Evolutionary conservation across 2,329 filamentous ascomycete genomes (phyloP).

Genomic region (Rhinocladiella mackenziei): DNA sequence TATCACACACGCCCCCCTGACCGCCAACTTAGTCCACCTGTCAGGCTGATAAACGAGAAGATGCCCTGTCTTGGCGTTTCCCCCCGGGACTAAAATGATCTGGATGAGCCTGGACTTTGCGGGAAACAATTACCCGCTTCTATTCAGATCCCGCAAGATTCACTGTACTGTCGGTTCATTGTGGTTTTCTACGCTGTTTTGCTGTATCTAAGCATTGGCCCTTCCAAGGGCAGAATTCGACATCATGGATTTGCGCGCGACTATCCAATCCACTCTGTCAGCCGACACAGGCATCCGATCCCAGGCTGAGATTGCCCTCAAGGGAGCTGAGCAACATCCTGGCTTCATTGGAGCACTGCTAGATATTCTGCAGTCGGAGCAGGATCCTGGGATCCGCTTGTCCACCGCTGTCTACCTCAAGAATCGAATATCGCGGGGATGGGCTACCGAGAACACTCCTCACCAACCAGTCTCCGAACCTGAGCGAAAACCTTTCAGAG

Average conservation of each 20-base stretch:
- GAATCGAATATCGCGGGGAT: conserved; percentile 91
- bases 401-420: conserved; percentile 96
- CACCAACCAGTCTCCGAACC: conserved; percentile 77
- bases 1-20: too few relatives aligned
- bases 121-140: background rate
- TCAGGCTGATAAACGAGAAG: too few relatives aligned
- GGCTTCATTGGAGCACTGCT: conserved; percentile 89
- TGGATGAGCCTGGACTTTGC: too few relatives aligned
- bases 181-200: conserved; percentile 18
- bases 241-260: conserved; percentile 49
- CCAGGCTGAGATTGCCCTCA: conserved; percentile 62
- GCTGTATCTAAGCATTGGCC: conserved; percentile 20
- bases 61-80: too few relatives aligned
- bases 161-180: conserved; percentile 2
- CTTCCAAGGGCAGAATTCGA: conserved; percentile 15
- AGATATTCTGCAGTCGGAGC: conserved; percentile 84
- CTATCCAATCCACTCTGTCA: conserved; percentile 62
- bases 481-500: conserved; percentile 81
- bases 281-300: conserved; percentile 58
- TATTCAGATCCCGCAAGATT: background rate
- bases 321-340: conserved; percentile 82
- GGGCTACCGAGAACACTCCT: conserved; percentile 73
- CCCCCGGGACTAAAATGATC: too few relatives aligned
- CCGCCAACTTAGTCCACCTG: too few relatives aligned
- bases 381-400: conserved; percentile 76